Evolutionary conservation across 805 yeast species (phyloP).

Genomic region (Pichia californica): DNA sequence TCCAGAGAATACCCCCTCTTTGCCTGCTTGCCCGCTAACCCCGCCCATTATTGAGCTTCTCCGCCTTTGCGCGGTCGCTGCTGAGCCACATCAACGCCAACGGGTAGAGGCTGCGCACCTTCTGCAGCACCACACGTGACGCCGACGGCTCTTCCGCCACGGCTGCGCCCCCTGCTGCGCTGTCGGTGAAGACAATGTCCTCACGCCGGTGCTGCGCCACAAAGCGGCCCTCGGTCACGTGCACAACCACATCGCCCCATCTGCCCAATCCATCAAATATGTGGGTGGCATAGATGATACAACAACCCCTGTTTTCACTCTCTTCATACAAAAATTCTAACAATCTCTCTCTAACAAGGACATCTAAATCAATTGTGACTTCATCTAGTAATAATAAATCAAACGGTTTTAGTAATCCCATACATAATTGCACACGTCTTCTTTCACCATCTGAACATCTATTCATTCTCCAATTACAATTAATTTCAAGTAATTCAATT

Average conservation of each 20-base stretch:
- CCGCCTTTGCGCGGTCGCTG: constrained; percentile 3
- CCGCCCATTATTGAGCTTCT: no score
- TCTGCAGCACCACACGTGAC: constrained; percentile 23
- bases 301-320: constrained; percentile 59
- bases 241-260: constrained; percentile 86
- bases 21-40: no score
- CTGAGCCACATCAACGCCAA: constrained; percentile 62
- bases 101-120: constrained; percentile 58
- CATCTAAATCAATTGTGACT: constrained; percentile 95
- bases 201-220: no score
- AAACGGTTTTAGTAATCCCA: constrained; percentile 94
- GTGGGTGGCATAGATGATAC: constrained; percentile 91
- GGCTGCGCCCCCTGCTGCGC: background rate
- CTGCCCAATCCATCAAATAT: constrained; percentile 89
- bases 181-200: constrained; percentile 11
- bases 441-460: constrained; percentile 92
- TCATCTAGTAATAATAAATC: constrained; percentile 82
- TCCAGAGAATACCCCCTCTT: no score
- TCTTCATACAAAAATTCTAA: constrained; percentile 68
- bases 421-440: constrained; percentile 84
- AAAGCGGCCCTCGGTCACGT: constrained; percentile 61
- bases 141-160: no score
- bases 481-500: constrained; percentile 75
- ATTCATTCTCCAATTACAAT: constrained; percentile 88
- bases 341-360: constrained; percentile 73